Evolutionary conservation across 179 eudicot species (phyloP).

Genomic region (Carnegiea gigantea): DNA sequence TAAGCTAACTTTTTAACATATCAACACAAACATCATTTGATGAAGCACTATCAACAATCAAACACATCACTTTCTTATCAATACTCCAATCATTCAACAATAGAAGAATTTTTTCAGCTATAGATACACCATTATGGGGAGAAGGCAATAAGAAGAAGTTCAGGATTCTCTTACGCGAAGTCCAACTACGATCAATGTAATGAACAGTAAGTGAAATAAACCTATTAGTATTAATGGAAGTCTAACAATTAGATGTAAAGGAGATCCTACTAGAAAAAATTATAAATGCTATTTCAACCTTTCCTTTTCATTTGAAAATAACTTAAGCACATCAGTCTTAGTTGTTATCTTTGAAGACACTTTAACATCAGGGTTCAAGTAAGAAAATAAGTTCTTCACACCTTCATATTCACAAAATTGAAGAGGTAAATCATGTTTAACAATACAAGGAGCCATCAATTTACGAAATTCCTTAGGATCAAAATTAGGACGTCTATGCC

Average conservation of each 20-base stretch:
- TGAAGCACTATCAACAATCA: slow-evolving; percentile 21
- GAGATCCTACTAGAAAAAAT: neutral
- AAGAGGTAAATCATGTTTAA: neutral
- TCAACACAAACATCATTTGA: slow-evolving; percentile 10
- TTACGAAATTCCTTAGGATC: neutral
- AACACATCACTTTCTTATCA: neutral
- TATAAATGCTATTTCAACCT: neutral
- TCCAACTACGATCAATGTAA: slow-evolving; percentile 1
- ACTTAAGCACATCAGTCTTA: neutral
- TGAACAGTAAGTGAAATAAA: slow-evolving; percentile 2
- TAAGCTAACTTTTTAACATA: neutral
- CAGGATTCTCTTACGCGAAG: neutral
- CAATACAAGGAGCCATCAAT: neutral
- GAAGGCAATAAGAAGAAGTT: slow-evolving; percentile 6
- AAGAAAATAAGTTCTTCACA: neutral
- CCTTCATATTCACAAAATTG: slow-evolving; percentile 9
- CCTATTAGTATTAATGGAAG: neutral
- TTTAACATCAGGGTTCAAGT: neutral
- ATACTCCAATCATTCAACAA: slow-evolving; percentile 17
- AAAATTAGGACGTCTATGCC: neutral
- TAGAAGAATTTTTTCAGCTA: neutral
- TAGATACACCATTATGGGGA: neutral
- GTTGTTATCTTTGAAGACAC: neutral
- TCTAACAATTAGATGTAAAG: slow-evolving; percentile 8
- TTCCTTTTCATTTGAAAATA: neutral